Conservation (phyloP, 257 asterid species). For the Gynochthodes officinalis region DNA sequence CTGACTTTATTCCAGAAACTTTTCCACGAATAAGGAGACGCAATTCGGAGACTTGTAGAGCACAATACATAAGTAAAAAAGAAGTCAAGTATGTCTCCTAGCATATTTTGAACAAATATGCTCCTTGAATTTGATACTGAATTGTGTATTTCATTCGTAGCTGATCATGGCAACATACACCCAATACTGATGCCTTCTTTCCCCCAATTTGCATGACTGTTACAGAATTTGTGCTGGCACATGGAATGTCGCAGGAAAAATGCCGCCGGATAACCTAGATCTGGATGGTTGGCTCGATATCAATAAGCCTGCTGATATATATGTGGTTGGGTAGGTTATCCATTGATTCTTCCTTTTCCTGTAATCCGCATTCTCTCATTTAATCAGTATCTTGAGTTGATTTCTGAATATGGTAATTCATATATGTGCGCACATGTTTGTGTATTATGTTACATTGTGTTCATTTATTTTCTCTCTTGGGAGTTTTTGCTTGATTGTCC, state of each 20-base stretch:
- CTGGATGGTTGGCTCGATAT: conserved; percentile 73
- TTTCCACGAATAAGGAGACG: conserved; percentile 73
- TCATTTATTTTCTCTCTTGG: background rate
- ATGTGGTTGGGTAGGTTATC: conserved; percentile 77
- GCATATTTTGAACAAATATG: conserved; percentile 2
- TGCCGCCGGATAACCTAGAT: conserved; percentile 74
- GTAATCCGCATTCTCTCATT: background rate
- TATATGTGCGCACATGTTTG: too few relatives aligned
- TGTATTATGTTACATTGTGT: background rate
- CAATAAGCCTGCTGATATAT: conserved; percentile 79
- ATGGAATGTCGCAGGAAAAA: conserved; percentile 78
- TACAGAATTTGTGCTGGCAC: conserved; percentile 53
- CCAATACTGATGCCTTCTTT: conserved; percentile 1
- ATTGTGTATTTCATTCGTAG: background rate
- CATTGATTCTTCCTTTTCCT: conserved; percentile 7
- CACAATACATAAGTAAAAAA: conserved; percentile 75
- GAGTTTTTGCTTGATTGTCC: background rate
- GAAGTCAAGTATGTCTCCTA: conserved; percentile 62
- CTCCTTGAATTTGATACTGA: background rate
- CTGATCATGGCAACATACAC: background rate
- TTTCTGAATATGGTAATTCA: background rate
- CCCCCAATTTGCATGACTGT: background rate
- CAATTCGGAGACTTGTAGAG: conserved; percentile 87
- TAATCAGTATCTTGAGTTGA: background rate
- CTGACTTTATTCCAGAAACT: conserved; percentile 39